Evolutionary conservation across 352 stramenopile genomes (phyloP).

Genomic region (Phytopythium helicoides): DNA sequence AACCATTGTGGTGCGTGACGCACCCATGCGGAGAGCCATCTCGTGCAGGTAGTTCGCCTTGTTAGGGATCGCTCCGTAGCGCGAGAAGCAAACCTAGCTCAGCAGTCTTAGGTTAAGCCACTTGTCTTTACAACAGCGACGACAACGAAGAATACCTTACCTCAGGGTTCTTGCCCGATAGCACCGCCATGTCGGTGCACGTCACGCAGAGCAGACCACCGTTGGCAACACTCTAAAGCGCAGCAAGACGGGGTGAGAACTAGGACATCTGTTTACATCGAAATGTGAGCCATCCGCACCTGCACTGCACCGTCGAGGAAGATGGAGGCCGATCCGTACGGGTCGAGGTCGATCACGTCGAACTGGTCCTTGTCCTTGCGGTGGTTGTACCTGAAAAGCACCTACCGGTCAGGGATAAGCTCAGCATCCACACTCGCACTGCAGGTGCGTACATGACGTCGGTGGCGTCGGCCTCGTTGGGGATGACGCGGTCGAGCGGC

Average conservation of each 20-base stretch:
- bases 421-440: not conserved
- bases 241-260: not conserved
- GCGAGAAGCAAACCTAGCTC: slow-evolving; percentile 71
- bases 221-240: slow-evolving; percentile 76
- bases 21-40: slow-evolving; percentile 84
- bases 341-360: slow-evolving; percentile 99
- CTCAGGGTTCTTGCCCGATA: slow-evolving; percentile 86
- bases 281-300: too few relatives aligned
- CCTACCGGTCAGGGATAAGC: too few relatives aligned
- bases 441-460: slow-evolving; percentile 75
- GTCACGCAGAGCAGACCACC: slow-evolving; percentile 99
- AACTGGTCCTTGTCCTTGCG: slow-evolving; percentile 91
- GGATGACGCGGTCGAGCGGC: slow-evolving; percentile 77
- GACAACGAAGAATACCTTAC: slow-evolving; percentile 13
- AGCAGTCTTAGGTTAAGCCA: not conserved
- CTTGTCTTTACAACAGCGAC: too few relatives aligned
- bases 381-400: slow-evolving; percentile 44
- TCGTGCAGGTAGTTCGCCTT: slow-evolving; percentile 89
- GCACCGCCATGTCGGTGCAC: slow-evolving; percentile 98
- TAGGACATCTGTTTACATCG: too few relatives aligned
- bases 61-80: slow-evolving; percentile 82
- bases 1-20: not conserved
- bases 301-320: slow-evolving; percentile 99
- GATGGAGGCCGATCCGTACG: slow-evolving; percentile 97
- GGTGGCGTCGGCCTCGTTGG: slow-evolving; percentile 82